These are phyloP conservation scores for Monosporozyma unispora DNA, from an alignment of 805 yeast species.

Conservation along the genomic window DNA sequence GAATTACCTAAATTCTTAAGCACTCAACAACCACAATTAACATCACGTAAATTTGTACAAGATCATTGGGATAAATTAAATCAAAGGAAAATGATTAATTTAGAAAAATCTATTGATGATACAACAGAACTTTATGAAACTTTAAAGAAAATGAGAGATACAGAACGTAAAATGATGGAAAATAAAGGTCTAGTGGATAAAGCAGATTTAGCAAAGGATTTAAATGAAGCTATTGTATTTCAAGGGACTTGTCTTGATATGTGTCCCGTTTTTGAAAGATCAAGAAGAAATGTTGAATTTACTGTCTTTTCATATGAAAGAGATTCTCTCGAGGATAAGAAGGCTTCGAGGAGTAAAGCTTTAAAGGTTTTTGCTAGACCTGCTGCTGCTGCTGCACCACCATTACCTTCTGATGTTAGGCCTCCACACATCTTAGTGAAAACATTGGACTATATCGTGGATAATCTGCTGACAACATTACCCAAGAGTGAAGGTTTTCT, in stretches of 20 bases:
- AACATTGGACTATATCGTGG: slow-evolving; percentile 65
- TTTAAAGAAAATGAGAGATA: slow-evolving; percentile 62
- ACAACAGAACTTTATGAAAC: slow-evolving; percentile 66
- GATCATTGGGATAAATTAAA: slow-evolving; percentile 71
- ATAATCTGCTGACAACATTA: slow-evolving; percentile 49
- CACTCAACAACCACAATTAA: slow-evolving; percentile 31
- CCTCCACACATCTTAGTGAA: slow-evolving; percentile 69
- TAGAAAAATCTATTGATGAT: slow-evolving; percentile 48
- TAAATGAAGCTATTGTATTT: slow-evolving; percentile 82
- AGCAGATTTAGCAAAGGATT: slow-evolving; percentile 69
- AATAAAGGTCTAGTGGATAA: slow-evolving; percentile 73
- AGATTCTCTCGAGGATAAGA: slow-evolving; percentile 45
- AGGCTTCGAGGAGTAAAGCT: slow-evolving; percentile 52
- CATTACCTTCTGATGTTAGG: slow-evolving; percentile 93
- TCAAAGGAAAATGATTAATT: slow-evolving; percentile 47
- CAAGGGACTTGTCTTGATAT: slow-evolving; percentile 84
- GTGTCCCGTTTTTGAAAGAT: slow-evolving; percentile 93
- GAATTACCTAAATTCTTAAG: slow-evolving; percentile 31
- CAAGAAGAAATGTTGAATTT: slow-evolving; percentile 77
- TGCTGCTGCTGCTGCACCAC: slow-evolving; percentile 97
- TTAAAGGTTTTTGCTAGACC: slow-evolving; percentile 93
- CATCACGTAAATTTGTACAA: slow-evolving; percentile 22
- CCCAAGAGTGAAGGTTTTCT: slow-evolving; percentile 85
- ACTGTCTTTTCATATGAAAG: slow-evolving; percentile 74
- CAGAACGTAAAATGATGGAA: slow-evolving; percentile 75